Conservation (phyloP, 495 filamentous ascomycete species). For the Neurospora sp. region DNA sequence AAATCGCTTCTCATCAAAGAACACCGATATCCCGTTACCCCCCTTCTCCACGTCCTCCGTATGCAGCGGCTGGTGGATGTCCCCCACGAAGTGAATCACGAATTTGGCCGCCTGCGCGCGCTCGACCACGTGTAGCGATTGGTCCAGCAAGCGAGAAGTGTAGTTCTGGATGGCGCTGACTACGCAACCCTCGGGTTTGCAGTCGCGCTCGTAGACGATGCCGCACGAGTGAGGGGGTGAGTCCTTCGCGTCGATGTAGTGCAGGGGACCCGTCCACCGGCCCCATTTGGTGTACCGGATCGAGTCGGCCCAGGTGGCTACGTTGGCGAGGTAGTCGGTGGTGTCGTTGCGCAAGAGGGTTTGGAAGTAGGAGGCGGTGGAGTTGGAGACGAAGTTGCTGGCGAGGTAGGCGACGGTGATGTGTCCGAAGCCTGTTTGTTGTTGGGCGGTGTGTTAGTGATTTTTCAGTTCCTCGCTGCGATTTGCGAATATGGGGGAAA, state of each 20-base stretch:
- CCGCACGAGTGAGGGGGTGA: constrained; percentile 47
- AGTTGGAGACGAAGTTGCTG: constrained; percentile 30
- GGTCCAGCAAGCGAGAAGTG: constrained; percentile 40
- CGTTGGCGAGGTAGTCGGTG: constrained; percentile 44
- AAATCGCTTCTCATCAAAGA: constrained; percentile 35
- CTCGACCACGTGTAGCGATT: constrained; percentile 25
- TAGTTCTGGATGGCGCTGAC: constrained; percentile 53
- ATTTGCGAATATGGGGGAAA: background rate
- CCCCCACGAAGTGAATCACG: constrained; percentile 55
- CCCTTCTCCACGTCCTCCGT: constrained; percentile 48
- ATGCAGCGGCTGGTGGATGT: constrained; percentile 59
- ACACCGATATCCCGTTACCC: constrained; percentile 51
- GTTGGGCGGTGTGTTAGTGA: background rate
- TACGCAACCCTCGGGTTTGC: constrained; percentile 49
- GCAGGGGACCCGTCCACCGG: constrained; percentile 47
- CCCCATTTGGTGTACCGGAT: constrained; percentile 50
- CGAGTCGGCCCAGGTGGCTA: constrained; percentile 56
- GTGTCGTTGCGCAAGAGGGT: constrained; percentile 34
- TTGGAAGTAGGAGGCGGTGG: constrained; percentile 34
- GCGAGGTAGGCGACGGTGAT: constrained; percentile 49
- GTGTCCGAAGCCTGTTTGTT: constrained; percentile 42
- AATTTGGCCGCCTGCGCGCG: constrained; percentile 48
- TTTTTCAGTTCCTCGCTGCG: background rate
- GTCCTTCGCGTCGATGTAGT: constrained; percentile 67
- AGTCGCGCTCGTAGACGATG: constrained; percentile 53